Percentiles rank a stretch among this genome's conserved stretches.
phyloP scores from a whole-genome alignment of 768 basidiomycete genomes.

The Phaeolepiota aurea region DNA sequence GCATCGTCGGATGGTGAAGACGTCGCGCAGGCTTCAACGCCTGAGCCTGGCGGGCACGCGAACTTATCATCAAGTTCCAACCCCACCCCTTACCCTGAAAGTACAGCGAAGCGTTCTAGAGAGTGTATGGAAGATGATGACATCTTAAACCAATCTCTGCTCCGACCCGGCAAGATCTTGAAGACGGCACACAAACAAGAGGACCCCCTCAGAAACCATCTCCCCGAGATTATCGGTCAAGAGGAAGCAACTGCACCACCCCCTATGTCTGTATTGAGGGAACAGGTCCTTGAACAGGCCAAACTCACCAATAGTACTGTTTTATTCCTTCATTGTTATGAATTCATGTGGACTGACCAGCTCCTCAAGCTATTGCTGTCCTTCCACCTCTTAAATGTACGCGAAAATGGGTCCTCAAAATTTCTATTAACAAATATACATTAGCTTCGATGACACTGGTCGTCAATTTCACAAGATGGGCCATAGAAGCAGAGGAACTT shows the following conservation, averaged over 20 bases:
- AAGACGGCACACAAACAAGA: background rate
- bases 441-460: slow-evolving; percentile 19
- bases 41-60: no score
- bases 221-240: slow-evolving; percentile 22
- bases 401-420: background rate
- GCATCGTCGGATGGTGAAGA: no score
- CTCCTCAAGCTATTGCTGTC: slow-evolving; percentile 22
- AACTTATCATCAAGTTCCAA: no score
- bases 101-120: no score
- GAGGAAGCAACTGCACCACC: slow-evolving; percentile 11
- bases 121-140: no score
- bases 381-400: slow-evolving; percentile 20
- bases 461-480: slow-evolving; percentile 18
- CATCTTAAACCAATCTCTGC: no score
- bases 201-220: slow-evolving; percentile 22
- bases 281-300: slow-evolving; percentile 21
- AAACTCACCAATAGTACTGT: slow-evolving; percentile 27
- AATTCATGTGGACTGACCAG: slow-evolving; percentile 2
- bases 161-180: no score
- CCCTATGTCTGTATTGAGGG: slow-evolving; percentile 11
- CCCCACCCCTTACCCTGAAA: no score
- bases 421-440: background rate
- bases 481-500: slow-evolving; percentile 16
- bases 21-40: no score
- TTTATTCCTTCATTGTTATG: background rate